Conservation (phyloP, 306 rosid genomes). For the Corylus heterophylla region DNA sequence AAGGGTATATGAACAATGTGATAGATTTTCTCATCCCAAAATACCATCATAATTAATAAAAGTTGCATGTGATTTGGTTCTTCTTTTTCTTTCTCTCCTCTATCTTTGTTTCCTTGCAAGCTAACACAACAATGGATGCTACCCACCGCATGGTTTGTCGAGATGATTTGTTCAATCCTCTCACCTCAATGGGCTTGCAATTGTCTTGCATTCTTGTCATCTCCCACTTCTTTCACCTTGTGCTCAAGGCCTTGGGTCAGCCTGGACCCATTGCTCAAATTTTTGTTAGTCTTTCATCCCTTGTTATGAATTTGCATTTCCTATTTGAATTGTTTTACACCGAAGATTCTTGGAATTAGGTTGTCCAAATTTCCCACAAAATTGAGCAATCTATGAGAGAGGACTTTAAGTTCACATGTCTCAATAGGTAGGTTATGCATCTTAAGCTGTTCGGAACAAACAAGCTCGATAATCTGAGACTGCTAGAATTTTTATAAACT, state of each 20-base stretch:
- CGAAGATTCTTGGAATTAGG: no score
- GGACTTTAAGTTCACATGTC: no score
- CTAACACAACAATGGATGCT: slow-evolving; percentile 64
- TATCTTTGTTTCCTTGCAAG: not conserved
- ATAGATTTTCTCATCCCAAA: not conserved
- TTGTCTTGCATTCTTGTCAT: slow-evolving; percentile 84
- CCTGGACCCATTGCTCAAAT: slow-evolving; percentile 92
- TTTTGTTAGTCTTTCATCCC: slow-evolving; percentile 38
- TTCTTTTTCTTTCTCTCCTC: slow-evolving; percentile 2
- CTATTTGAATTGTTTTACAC: not conserved
- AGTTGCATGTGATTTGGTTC: not conserved
- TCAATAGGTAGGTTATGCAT: no score
- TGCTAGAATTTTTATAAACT: no score
- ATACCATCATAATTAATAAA: slow-evolving; percentile 4
- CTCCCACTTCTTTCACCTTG: slow-evolving; percentile 77
- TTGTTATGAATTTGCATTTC: not conserved
- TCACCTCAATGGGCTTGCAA: slow-evolving; percentile 85
- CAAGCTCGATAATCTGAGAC: no score
- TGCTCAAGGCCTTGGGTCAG: slow-evolving; percentile 77
- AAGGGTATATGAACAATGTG: slow-evolving; percentile 39
- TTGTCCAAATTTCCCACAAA: no score
- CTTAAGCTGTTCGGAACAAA: no score
- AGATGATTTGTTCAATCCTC: slow-evolving; percentile 64
- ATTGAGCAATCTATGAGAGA: no score
- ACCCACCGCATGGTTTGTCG: slow-evolving; percentile 64